Conservation (phyloP, 108 stramenopile genomes). For the Phaeodactylum tricornutum region DNA sequence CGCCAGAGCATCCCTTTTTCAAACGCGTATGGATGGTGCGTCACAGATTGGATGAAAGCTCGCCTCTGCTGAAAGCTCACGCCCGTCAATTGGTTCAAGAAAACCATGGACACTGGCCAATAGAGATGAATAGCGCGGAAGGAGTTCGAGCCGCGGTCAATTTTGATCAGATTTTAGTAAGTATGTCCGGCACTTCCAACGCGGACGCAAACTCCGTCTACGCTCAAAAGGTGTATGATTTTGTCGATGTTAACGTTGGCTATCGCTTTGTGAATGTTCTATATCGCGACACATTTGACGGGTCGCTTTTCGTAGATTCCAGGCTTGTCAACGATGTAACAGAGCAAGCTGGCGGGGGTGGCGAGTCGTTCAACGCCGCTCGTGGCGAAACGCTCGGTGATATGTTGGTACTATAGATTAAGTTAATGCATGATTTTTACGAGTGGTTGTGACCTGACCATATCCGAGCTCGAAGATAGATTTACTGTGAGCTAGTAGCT, state of each 20-base stretch:
- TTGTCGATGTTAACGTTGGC: conserved; percentile 41
- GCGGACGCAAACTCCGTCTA: conserved; percentile 49
- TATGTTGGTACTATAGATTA: conserved; percentile 7
- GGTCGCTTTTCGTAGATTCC: conserved; percentile 41
- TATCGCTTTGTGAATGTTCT: conserved; percentile 45
- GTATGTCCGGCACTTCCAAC: conserved; percentile 55
- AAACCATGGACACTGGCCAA: conserved; percentile 54
- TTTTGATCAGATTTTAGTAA: conserved; percentile 62
- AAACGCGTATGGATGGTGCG: conserved; percentile 55
- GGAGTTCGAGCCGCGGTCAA: conserved; percentile 41
- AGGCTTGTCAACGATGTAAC: conserved; percentile 55
- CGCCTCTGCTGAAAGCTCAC: conserved; percentile 40
- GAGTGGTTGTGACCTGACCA: no score
- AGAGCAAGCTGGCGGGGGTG: conserved; percentile 63
- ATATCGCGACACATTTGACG: conserved; percentile 18
- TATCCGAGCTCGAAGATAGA: no score
- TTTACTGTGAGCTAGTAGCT: no score
- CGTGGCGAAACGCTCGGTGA: not conserved
- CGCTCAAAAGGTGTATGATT: conserved; percentile 55
- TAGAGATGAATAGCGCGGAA: conserved; percentile 38
- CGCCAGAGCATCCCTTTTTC: conserved; percentile 60
- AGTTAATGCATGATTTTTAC: no score
- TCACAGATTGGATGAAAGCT: conserved; percentile 51
- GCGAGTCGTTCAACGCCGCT: conserved; percentile 14
- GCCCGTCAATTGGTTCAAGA: conserved; percentile 28